Evolutionary conservation across 495 filamentous ascomycete species (phyloP), one percentile per base, ranked within the genome.

Genomic region (Xylaria cubensis): DNA sequence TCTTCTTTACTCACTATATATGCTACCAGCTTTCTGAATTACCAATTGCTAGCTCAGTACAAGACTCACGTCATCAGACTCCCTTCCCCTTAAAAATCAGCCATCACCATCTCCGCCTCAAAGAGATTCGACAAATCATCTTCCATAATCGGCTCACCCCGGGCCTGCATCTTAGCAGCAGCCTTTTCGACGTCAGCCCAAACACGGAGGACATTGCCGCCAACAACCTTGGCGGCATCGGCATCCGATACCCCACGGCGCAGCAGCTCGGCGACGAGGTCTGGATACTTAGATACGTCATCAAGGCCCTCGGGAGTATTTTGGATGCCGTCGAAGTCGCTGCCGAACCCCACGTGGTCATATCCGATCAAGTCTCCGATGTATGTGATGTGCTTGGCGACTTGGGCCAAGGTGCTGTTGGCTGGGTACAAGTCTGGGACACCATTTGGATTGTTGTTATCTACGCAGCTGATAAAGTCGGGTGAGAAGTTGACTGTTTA

Each of bases 201-300:
- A 44, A 96, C 92, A 32, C 93, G 86, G 41, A 96, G 78, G 1
- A 95, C 67, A 76, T 96, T 96, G 0, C 88, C 90, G 0, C 93
- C 93, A 0, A 87, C 91, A 1, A 96, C 82, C 75, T 92, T 91
- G 29, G 77, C 83, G 1, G 86, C 91, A 74, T 96, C 89, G 56
- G 82, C 78, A 72, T 94, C 91, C 19, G 86, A 90, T 29, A 95
- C 82, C 2, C 92, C 93, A 24, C 88, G 86, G 50, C 78, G 80
- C 69, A 96, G 80, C 64, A 95, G 78, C 80, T 94, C 92, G 7
- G 87, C 90, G 7, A 98, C 88, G 67, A 99, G 80, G 59, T 90
- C 89, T 1, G 96, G 95, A 79, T 90, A 97, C 78, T 92, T 93
- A 63, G 90, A 90, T 36, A 98, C 94, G 81, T 97, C 94, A 26